Evolutionary conservation across 169 alveolate genomes (phyloP), one percentile per base, ranked within the genome.

Genomic region (Plasmodium reichenowi): DNA sequence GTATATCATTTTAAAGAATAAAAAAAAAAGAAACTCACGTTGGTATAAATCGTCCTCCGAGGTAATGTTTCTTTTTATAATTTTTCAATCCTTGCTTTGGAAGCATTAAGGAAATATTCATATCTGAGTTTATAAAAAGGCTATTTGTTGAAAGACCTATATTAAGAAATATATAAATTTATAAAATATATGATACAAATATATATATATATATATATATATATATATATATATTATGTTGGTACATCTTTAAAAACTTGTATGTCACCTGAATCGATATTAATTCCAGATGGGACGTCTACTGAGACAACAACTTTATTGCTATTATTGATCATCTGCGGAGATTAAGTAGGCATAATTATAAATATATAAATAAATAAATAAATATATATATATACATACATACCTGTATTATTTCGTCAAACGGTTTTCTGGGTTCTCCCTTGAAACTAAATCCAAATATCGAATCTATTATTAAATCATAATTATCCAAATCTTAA

Each of bases 271-370:
- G 93, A 63, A 58, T 94, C 97, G 5, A 96, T 95, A 88, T 96
- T 96, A 95, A 96, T 95, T 52, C 98, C 98, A 3, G 98, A 95
- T 32, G 99, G 98, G 12, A 97, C 94, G 74, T 96, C 99, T 47
- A 96, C 93, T 29, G 98, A 95, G 50, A 94, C 94, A 15, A 95
- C 92, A 17, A 94, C 95, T 52, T 88, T 80, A 56, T 92, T 88
- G 50, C 72, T 64, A 56, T 88, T 86, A 62, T 89, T 91, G 59
- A 93, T 92, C 58, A 88, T 93, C 64, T 93, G 88, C 3, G 7
- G 45, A 32, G 7, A 32, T 32, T 32, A 8, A 32, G 45, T 32
- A 4, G 8, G 0, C 7, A 32, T 32, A 32, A 32, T 4, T 32
- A 4, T 32, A 32, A 32, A 32, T 32, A 32, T 32, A 4, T 32